Percentiles rank a stretch among this genome's conserved stretches.
Conservation (phyloP, 1,284 basidiomycete genomes). For the Sanghuangporus weigelae region DNA sequence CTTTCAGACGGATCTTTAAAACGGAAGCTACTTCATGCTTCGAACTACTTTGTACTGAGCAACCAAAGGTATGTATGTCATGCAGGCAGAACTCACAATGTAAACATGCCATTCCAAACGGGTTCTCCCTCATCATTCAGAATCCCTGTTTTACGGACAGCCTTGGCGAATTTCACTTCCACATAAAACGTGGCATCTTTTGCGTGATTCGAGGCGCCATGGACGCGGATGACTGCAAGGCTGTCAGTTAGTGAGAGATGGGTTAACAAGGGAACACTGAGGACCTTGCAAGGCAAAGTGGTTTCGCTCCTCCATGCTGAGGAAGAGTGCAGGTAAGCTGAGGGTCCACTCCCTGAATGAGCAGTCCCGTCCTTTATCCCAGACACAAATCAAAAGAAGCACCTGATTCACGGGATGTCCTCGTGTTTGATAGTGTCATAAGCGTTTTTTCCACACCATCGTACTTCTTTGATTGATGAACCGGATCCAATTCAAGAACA, state of each 20-base stretch:
- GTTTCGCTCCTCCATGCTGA: background rate
- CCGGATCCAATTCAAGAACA: too few relatives aligned
- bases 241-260: background rate
- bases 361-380: background rate
- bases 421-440: background rate
- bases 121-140: background rate
- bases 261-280: background rate
- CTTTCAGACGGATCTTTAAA: background rate
- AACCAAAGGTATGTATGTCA: background rate
- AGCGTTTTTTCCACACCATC: background rate
- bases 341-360: background rate
- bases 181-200: background rate
- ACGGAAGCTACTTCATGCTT: background rate
- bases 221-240: background rate
- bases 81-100: background rate
- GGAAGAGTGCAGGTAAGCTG: background rate
- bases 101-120: background rate
- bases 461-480: too few relatives aligned
- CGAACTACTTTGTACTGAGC: background rate
- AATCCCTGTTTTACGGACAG: background rate
- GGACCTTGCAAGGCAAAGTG: background rate
- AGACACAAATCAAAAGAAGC: too few relatives aligned
- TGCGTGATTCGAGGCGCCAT: background rate
- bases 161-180: background rate
- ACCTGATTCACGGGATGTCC: background rate